Percentiles rank a stretch among this genome's conserved stretches.
Conservation (phyloP, 148 eudicot genomes). For the Rhododendron molle region DNA sequence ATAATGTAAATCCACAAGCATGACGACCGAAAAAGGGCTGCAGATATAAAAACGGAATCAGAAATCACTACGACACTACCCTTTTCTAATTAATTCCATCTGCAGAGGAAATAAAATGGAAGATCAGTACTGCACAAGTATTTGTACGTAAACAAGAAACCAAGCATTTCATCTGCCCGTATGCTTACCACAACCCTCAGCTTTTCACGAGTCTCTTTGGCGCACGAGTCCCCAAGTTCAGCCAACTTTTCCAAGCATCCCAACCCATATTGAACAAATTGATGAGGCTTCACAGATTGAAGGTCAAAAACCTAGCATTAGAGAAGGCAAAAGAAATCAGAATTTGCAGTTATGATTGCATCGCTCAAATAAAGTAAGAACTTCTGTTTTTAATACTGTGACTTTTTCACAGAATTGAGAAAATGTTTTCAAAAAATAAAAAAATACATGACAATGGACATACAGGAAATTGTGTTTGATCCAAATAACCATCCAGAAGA, state of each 20-base stretch:
- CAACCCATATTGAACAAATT: constrained; percentile 75
- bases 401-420: background rate
- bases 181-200: constrained; percentile 82
- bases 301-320: constrained; percentile 77
- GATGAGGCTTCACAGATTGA: constrained; percentile 71
- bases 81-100: background rate
- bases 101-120: background rate
- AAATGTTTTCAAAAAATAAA: background rate
- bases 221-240: constrained; percentile 58
- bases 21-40: background rate
- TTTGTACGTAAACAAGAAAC: background rate
- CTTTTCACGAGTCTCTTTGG: constrained; percentile 71
- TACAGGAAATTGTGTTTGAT: too few species aligned
- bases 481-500: background rate
- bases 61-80: background rate
- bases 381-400: background rate
- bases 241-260: constrained; percentile 89
- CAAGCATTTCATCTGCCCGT: background rate
- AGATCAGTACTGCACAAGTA: background rate
- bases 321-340: background rate
- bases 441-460: too few species aligned
- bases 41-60: background rate
- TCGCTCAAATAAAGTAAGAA: background rate
- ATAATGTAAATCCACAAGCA: background rate
- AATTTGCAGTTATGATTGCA: background rate